Percentiles rank a stretch among this genome's conserved stretches.
Evolutionary conservation across 257 asterid genomes (phyloP).

Genomic region (Petunia secreta): DNA sequence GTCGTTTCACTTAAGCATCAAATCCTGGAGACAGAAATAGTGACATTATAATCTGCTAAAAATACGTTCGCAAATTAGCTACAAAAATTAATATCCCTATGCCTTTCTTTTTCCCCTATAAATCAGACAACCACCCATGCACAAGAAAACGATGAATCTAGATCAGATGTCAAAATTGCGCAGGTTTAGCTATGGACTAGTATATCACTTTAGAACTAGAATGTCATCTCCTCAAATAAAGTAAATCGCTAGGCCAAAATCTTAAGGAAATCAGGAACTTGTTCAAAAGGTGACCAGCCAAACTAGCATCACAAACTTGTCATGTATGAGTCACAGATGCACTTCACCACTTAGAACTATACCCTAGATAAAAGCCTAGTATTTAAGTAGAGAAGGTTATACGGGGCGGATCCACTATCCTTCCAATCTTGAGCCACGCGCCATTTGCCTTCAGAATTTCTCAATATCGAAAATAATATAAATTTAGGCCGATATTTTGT

Average conservation of each 20-base stretch:
- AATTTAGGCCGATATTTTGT: too few species aligned
- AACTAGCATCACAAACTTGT: slow-evolving; percentile 14
- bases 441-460: too few species aligned
- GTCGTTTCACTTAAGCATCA: background rate
- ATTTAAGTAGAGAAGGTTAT: too few species aligned
- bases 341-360: too few species aligned
- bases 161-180: too few species aligned
- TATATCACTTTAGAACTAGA: background rate
- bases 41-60: background rate
- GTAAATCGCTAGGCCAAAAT: background rate
- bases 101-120: background rate
- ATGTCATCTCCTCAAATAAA: background rate
- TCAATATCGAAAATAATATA: too few species aligned
- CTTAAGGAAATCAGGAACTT: background rate
- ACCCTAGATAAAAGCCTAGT: too few species aligned
- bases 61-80: background rate
- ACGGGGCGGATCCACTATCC: too few species aligned
- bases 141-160: too few species aligned
- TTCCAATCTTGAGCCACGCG: too few species aligned
- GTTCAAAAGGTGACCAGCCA: background rate
- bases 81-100: background rate
- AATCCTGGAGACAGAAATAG: background rate
- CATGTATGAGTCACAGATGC: too few species aligned
- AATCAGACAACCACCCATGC: slow-evolving; percentile 1
- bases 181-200: too few species aligned